These are phyloP conservation scores for Erysimum cheiri DNA, from an alignment of 441 rosid species.

Conservation along the genomic window DNA sequence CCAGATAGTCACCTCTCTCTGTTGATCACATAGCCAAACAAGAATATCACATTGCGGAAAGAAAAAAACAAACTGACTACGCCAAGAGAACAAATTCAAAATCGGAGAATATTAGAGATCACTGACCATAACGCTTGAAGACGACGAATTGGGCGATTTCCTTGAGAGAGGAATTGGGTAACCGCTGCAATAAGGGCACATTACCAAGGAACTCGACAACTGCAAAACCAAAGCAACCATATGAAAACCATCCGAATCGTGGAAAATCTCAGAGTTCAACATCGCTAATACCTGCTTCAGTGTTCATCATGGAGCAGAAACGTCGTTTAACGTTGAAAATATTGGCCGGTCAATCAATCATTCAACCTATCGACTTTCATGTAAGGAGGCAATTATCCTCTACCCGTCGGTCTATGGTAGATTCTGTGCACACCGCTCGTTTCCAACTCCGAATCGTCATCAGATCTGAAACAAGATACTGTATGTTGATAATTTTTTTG, in stretches of 20 bases:
- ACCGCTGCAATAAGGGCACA: slow-evolving; percentile 73
- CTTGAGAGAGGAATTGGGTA: slow-evolving; percentile 67
- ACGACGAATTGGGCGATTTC: slow-evolving; percentile 58
- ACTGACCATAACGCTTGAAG: slow-evolving; percentile 73
- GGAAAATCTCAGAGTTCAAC: background rate
- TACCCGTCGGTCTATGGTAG: too few relatives aligned
- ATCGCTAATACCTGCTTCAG: slow-evolving; percentile 50
- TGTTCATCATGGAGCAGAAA: slow-evolving; percentile 44
- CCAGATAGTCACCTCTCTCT: slow-evolving; percentile 75
- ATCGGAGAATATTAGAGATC: slow-evolving; percentile 7
- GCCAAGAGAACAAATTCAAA: background rate
- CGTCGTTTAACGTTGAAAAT: too few relatives aligned
- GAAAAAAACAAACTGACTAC: background rate
- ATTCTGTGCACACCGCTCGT: too few relatives aligned
- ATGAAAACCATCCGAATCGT: background rate
- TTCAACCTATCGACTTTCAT: too few relatives aligned
- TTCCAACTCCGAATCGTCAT: too few relatives aligned
- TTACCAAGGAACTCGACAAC: slow-evolving; percentile 78
- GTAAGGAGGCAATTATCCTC: too few relatives aligned
- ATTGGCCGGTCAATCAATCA: too few relatives aligned
- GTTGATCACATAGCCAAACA: slow-evolving; percentile 13
- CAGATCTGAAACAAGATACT: too few relatives aligned
- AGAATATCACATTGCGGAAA: background rate
- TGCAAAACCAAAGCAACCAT: slow-evolving; percentile 42
- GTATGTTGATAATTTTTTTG: background rate